Conservation (phyloP, 345 rosid species). For the Rubroshorea leprosula region DNA sequence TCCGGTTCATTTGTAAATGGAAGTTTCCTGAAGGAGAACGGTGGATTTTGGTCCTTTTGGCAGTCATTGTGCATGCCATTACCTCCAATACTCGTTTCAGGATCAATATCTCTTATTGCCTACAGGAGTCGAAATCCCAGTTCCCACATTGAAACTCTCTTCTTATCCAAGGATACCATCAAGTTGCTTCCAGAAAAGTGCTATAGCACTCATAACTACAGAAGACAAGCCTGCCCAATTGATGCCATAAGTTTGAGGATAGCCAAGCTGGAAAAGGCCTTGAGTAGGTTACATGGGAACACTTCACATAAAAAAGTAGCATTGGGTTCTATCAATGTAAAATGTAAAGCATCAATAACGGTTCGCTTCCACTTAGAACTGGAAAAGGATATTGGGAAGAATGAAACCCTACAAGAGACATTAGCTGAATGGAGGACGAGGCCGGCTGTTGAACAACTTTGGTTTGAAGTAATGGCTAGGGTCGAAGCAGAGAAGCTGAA, state of each 20-base stretch:
- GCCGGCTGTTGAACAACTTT: conserved; percentile 50
- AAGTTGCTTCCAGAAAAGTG: conserved; percentile 64
- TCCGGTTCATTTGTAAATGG: conserved; percentile 23
- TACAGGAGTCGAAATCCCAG: conserved; percentile 35
- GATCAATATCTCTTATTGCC: conserved; percentile 58
- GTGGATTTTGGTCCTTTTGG: conserved; percentile 23
- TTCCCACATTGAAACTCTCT: conserved; percentile 35
- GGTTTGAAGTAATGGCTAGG: conserved; percentile 60
- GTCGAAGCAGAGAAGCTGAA: conserved; percentile 51
- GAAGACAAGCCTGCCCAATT: conserved; percentile 25
- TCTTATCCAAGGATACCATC: conserved; percentile 33
- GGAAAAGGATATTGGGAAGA: conserved; percentile 39
- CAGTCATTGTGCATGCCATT: conserved; percentile 36
- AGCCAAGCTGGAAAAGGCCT: conserved; percentile 33
- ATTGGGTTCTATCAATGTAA: conserved; percentile 36
- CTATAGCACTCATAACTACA: conserved; percentile 27
- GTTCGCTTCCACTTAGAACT: conserved; percentile 53
- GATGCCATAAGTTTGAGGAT: conserved; percentile 41
- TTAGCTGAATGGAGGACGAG: conserved; percentile 58
- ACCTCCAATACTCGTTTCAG: conserved; percentile 44
- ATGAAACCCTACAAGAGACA: conserved; percentile 29
- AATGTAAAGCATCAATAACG: conserved; percentile 40
- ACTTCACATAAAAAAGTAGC: conserved; percentile 15
- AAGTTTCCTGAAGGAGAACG: conserved; percentile 15
- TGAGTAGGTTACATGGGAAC: conserved; percentile 35